Conservation (phyloP, 2,329 filamentous ascomycete genomes). For the Shiraia bambusicola region DNA sequence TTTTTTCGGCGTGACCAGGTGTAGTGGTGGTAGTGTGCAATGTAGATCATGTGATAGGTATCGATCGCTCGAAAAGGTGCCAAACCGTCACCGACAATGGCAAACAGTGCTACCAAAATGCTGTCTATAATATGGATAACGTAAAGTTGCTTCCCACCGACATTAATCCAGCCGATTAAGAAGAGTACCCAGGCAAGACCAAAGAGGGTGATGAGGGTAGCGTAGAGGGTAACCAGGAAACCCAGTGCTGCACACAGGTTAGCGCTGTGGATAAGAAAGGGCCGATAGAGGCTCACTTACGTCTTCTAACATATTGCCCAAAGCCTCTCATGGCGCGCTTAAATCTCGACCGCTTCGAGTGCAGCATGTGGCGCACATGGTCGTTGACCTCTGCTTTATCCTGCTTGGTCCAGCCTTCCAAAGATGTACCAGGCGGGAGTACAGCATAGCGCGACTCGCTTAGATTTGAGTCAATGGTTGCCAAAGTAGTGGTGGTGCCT, state of each 20-base stretch:
- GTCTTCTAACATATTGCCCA: constrained; percentile 72
- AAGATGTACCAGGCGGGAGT: constrained; percentile 69
- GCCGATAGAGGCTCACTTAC: constrained; percentile 46
- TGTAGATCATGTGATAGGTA: constrained; percentile 85
- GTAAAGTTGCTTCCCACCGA: constrained; percentile 69
- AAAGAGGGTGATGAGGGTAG: constrained; percentile 78
- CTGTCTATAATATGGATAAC: constrained; percentile 59
- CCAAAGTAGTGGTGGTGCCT: constrained; percentile 43
- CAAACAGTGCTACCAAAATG: constrained; percentile 63
- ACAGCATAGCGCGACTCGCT: constrained; percentile 76
- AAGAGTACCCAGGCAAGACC: constrained; percentile 89
- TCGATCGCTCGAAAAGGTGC: constrained; percentile 75
- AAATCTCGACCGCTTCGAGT: constrained; percentile 76
- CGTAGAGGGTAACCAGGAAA: constrained; percentile 82
- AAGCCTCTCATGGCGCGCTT: constrained; percentile 80
- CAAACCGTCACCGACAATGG: constrained; percentile 62
- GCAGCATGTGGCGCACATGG: constrained; percentile 83
- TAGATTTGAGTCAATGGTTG: constrained; percentile 67
- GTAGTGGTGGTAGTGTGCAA: constrained; percentile 69
- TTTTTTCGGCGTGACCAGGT: constrained; percentile 68
- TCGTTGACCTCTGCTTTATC: constrained; percentile 80
- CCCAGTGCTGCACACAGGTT: constrained; percentile 60
- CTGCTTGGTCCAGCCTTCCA: constrained; percentile 73
- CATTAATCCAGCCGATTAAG: constrained; percentile 85
- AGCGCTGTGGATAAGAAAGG: constrained; percentile 3